phyloP scores from a whole-genome alignment of 176 grass and related monocot genomes.

The Calamus simplicifolius region DNA sequence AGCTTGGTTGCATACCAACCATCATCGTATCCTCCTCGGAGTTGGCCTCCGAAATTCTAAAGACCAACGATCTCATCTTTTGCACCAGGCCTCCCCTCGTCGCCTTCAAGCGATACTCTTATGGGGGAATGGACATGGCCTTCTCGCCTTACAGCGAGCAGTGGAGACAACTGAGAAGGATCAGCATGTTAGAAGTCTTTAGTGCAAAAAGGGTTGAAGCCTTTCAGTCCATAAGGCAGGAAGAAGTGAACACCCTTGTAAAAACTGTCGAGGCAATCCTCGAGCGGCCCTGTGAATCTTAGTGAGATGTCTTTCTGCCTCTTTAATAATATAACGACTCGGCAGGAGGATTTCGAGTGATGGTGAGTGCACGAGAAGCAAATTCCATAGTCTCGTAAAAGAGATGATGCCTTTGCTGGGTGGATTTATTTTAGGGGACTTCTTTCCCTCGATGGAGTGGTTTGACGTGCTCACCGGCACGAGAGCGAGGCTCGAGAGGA shows the following conservation, averaged over 20 bases:
- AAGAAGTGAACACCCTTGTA: background rate
- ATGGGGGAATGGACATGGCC: background rate
- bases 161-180: background rate
- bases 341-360: background rate
- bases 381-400: background rate
- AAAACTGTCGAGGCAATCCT: background rate
- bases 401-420: background rate
- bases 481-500: conserved; percentile 5
- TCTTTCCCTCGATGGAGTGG: background rate
- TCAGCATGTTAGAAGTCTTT: background rate
- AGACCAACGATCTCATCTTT: background rate
- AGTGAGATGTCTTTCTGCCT: background rate
- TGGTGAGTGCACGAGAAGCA: background rate
- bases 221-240: conserved; percentile 4
- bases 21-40: background rate
- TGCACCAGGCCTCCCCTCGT: background rate
- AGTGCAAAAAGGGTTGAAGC: background rate
- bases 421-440: conserved; percentile 3
- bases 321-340: background rate
- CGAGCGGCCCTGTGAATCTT: background rate
- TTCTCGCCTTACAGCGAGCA: background rate
- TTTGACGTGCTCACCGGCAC: conserved; percentile 1
- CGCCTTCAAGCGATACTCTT: background rate
- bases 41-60: background rate
- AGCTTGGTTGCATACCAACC: too few relatives aligned